Evolutionary conservation across 352 stramenopile genomes (phyloP).

Genomic region (Pythium phragmitis): DNA sequence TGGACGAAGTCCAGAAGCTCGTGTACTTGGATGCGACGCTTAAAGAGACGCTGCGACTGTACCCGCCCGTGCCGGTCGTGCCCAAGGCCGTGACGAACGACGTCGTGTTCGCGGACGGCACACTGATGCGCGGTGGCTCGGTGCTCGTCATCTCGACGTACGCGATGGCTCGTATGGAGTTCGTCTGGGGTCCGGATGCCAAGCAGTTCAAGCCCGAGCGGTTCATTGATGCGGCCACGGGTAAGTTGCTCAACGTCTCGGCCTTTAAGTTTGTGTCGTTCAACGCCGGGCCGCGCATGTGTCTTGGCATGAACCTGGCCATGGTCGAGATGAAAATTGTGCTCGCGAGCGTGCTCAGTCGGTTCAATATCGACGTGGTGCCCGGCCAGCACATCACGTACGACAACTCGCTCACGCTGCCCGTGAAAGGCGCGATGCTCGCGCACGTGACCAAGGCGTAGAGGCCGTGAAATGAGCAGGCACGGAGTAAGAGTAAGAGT

Average conservation of each 20-base stretch:
- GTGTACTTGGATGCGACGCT: slow-evolving; percentile 48
- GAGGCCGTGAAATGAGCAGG: too few relatives aligned
- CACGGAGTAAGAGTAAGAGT: too few relatives aligned
- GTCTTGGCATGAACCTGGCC: slow-evolving; percentile 59
- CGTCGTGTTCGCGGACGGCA: slow-evolving; percentile 36
- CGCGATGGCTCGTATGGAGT: slow-evolving; percentile 27
- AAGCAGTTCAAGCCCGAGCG: slow-evolving; percentile 37
- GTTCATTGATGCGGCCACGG: slow-evolving; percentile 26
- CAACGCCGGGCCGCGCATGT: slow-evolving; percentile 48
- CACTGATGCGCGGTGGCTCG: slow-evolving; percentile 20
- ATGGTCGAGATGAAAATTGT: slow-evolving; percentile 82
- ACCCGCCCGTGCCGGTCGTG: slow-evolving; percentile 38
- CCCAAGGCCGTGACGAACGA: slow-evolving; percentile 27
- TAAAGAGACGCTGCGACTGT: slow-evolving; percentile 41
- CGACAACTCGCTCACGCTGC: slow-evolving; percentile 43
- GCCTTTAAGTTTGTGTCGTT: slow-evolving; percentile 70
- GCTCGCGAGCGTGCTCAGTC: slow-evolving; percentile 46
- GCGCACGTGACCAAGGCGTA: slow-evolving; percentile 1
- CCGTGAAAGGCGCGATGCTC: slow-evolving; percentile 38
- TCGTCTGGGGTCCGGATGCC: slow-evolving; percentile 37
- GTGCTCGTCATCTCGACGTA: slow-evolving; percentile 31
- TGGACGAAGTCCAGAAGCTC: slow-evolving; percentile 47
- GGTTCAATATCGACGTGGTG: slow-evolving; percentile 48
- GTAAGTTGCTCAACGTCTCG: slow-evolving; percentile 30
- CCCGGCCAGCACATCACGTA: slow-evolving; percentile 41